Evolutionary conservation across 345 rosid genomes (phyloP), one percentile per base, ranked within the genome.

Genomic region (Trapa bicornis): DNA sequence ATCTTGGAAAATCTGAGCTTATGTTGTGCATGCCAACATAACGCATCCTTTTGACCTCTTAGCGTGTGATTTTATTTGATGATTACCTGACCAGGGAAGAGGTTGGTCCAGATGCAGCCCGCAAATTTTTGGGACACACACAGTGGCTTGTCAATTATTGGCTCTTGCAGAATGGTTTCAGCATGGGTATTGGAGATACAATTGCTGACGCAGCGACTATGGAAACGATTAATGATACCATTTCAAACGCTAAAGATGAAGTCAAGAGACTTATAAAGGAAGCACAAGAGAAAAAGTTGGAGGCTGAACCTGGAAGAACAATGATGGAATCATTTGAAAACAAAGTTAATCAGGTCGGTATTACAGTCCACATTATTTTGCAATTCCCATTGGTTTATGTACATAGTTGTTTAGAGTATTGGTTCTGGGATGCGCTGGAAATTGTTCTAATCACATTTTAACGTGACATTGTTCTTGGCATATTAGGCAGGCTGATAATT

Each of bases 71-170:
- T 38, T 37, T 67, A 39, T 17, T 9, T 45, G 47, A 17, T 72
- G 48, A 71, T 48, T 8, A 47, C 69, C 38, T 71, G 36, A 70
- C 17, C 78, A 93, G 99, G 98, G 99, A 93, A 80, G 99, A 93
- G 73, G 97, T 93, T 75, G 99, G 99, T 71, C 98, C 98, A 43
- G 98, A 93, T 91, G 96, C 99, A 14, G 99, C 99, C 65, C 87
- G 99, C 70, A 93, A 91, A 71, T 93, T 93, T 80, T 86, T 93
- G 71, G 99, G 99, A 48, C 99, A 93, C 72, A 93, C 99, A 7
- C 99, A 93, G 71, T 93, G 99, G 99, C 99, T 93, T 78, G 99
- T 93, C 67, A 93, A 93, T 69, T 93, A 93, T 78, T 93, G 99
- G 99, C 92, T 93, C 75, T 78, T 93, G 77, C 99, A 93, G 79